Evolutionary conservation across 1,284 basidiomycete genomes (phyloP), one percentile per base, ranked within the genome.

Genomic region (Hypsizygus ulmarius): DNA sequence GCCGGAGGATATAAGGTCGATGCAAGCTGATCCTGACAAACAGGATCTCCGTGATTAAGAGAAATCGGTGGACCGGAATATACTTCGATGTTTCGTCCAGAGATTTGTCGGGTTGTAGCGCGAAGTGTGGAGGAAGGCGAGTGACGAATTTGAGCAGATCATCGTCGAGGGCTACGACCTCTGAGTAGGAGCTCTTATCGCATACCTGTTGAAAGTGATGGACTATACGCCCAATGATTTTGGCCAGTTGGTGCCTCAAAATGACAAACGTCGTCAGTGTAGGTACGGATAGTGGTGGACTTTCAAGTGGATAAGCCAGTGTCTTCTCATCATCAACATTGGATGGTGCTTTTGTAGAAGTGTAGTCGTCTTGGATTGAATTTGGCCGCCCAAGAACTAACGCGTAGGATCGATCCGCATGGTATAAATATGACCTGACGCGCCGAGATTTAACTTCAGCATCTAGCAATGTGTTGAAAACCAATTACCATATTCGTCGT

Each of bases 191-290:
- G 43, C 86, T 87, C 43, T 79, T 80, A 43, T 84, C 81, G 47
- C 86, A 80, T 15, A 96, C 84, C 69, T 93, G 90, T 66, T 97
- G 95, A 68, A 95, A 97, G 66, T 96, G 92, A 61, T 96, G 93
- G 39, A 93, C 93, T 60, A 97, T 93, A 36, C 85, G 82, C 19
- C 94, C 95, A 53, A 95, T 95, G 51, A 96, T 89, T 39, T 76
- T 74, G 14, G 91, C 87, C 14, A 97, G 77, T 39, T 82, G 78
- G 60, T 95, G 89, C 29, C 94, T 79, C 29, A 97, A 76, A 53
- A 96, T 93, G 47, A 93, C 82, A 64, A 92, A 97, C 1, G 91
- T 92, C 72, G 90, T 89, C 3, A 75, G 77, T 0, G 93, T 97
- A 0, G 94, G 93, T 32, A 74, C 74, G 3, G 81, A 78, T 18